Evolutionary conservation across 2,329 filamentous ascomycete genomes (phyloP), one percentile per base, ranked within the genome.

Genomic region (Aureobasidium sp.): DNA sequence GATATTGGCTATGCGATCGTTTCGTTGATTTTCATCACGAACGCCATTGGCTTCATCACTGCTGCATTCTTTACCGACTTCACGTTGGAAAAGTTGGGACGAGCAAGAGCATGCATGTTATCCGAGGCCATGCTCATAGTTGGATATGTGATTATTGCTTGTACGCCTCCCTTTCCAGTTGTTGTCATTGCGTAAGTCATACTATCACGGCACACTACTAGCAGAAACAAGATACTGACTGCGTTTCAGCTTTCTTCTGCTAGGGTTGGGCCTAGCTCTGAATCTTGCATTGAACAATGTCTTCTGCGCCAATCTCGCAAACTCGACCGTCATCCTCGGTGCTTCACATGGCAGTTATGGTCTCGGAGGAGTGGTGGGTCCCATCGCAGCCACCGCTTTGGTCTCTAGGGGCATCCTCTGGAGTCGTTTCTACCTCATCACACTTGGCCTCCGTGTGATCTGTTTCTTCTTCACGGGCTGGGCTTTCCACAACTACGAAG

Each of bases 21-120:
- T 2, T 93, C 90, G 1, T 78, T 93, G 41, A 89, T 95, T 69
- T 95, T 94, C 76, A 82, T 94, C 34, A 84, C 87, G 48, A 89
- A 89, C 67, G 89, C 90, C 0, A 66, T 87, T 5, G 90, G 90
- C 17, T 95, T 91, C 75, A 86, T 95, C 69, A 73, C 81, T 14
- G 87, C 88, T 1, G 90, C 90, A 1, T 82, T 87, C 41, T 79
- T 87, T 64, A 82, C 87, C n/a, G 87, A 91, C 68, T 73, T 76
- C 1, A 76, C 91, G 4, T 81, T 86, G 60, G 75, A 76, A 6
- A 81, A 81, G 22, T 74, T 91, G 2, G 89, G 90, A 8, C 82
- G 87, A 52, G 84, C 85, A 5, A 84, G 80, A 67, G 81, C 84
- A 0, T 77, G 91, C 29, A 83, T 85, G 39, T 62, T 88, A 14